Base-by-base conservation (phyloP, 108 stramenopile species). In the Bacterosira constricta region DNA sequence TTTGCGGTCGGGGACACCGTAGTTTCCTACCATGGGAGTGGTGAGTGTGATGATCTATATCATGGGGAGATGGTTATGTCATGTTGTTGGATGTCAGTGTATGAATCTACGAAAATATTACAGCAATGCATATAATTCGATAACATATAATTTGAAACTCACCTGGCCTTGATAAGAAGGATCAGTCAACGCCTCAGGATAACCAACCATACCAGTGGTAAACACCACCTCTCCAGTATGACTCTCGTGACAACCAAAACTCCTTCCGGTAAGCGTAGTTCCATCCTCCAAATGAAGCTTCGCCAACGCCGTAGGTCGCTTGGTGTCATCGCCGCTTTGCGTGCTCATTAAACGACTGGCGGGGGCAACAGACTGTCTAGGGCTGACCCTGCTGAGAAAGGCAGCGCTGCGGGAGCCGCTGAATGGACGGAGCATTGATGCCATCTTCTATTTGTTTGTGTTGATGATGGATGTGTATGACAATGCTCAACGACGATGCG, bases 201-300 rank as follows among this genome's bases (percentile, higher is more conserved):
- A 99, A 53, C 99, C 99, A 15, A 99, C 99, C 99, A 99, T 99
- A 60, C 97, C 97, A 1, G 99, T 99, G 62, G 97, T 95, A 82
- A 99, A 99, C 45, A 99, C 99, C 71, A 92, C 92, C 88, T 94
- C 92, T 80, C 92, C 92, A 66, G 90, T 88, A 64, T 55, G 56
- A 57, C 67, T 63, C 39, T 86, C 86, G 58, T 94, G 90, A 70
- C 83, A 67, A 50, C 92, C 92, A 55, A 93, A 93, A 37, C 85
- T 85, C 61, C 80, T 66, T 62, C 87, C 92, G 9, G 77, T 63
- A 23, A 93, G 63, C 18, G 84, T 86, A 3, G 89, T 86, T 50
- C 92, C 92, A 82, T 93, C 92, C 62, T 93, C 92, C 58, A 93
- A 83, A 62, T 93, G 79, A 25, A 93, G 59, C 63, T 79, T 86